Evolutionary conservation across 148 eudicot genomes (phyloP), one percentile per base, ranked within the genome.

Genomic region (Salicornia ramosissima): DNA sequence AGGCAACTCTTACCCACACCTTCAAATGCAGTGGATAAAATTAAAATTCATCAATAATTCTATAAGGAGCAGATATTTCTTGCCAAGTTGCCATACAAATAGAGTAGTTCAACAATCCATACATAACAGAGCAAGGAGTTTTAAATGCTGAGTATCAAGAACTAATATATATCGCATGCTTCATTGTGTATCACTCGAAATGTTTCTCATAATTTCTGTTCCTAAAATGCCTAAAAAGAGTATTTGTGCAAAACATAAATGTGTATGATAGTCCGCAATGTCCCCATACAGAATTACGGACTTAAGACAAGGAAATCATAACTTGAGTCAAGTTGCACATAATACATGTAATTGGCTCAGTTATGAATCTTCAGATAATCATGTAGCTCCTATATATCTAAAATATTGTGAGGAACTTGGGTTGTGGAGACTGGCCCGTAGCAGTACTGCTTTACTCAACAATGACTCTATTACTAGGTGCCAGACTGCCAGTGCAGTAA

Each of bases 1-100:
- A 91, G 97, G 75, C 97, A 91, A 88, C 97, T 91, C 86, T 91
- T 91, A 68, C 95, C 97, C 83, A 89, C 96, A 84, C 97, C 97
- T 92, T 81, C 76, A 82, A 47, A 46, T 19, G 46, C 54, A 66
- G 33, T 47, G 64, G 43, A 21, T 31, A 71, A 10, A 33, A 50
- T 68, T 21, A 74, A 70, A 24, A 33, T 16, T 19, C n/a, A 45
- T 39, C 63, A 63, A 63, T 31, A 31, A 30, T 19, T 5, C 21
- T 29, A 58, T 28, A 30, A 58, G 16, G 24, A 25, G 11, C 0
- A 19, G 6, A 33, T 3, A 25, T 25, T 11, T 15, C 40, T 36
- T 36, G 8, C 40, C 40, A 36, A 36, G 4, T 28, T 31, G 21
- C 31, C 40, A 12, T 1, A 19, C 22, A 59, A 8, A 31, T 39